A percentile compares a stretch with the other conserved stretches of the same genome.
These are phyloP conservation scores for Bolboschoenoplectus hybrid DNA, from an alignment of 202 grass and related monocot genomes.

Conservation along the genomic window DNA sequence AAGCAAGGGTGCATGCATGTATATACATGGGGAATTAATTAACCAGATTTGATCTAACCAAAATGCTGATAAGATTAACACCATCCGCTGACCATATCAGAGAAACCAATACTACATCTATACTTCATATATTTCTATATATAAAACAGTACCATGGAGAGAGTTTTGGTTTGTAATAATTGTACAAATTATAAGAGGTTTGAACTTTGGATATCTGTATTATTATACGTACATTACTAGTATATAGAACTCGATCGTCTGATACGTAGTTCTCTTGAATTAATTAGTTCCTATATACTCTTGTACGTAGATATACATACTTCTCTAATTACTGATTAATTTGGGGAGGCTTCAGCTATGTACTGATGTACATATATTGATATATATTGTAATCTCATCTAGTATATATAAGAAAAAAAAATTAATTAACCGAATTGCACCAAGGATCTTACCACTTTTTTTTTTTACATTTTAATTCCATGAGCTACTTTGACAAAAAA, in stretches of 20 bases:
- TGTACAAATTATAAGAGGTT: conserved; percentile 20
- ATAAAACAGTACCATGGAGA: background rate
- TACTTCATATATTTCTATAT: background rate
- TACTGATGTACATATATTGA: no score
- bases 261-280: conserved; percentile 5
- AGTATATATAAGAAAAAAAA: background rate
- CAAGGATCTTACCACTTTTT: no score
- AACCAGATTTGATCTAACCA: background rate
- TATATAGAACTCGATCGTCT: background rate
- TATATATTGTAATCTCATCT: background rate
- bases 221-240: background rate
- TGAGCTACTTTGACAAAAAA: no score
- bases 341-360: no score
- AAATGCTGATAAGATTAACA: conserved; percentile 15
- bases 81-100: background rate
- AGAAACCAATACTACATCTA: conserved; percentile 4
- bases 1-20: no score
- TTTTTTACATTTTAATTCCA: no score
- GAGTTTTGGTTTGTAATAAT: conserved; percentile 26
- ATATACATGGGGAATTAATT: background rate
- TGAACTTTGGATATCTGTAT: conserved; percentile 9
- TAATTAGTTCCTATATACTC: conserved; percentile 8
- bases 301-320: background rate
- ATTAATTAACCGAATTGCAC: no score
- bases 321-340: background rate